Percentiles rank a stretch among this genome's conserved stretches.
Conservation (phyloP, 2,329 filamentous ascomycete species). For the Colletotrichum trifolii region DNA sequence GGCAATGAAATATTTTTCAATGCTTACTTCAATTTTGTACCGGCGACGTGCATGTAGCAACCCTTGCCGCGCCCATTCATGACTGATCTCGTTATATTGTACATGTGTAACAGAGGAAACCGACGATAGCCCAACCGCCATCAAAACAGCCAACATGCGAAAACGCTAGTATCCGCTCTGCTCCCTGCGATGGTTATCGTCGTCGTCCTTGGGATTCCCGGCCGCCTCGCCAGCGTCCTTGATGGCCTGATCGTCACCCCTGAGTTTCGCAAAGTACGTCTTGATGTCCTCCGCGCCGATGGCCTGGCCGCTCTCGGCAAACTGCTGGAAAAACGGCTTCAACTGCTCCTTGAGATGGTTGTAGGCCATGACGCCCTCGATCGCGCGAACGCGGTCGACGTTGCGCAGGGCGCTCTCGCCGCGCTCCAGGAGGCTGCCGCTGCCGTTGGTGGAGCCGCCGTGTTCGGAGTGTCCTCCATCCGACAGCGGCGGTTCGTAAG, state of each 20-base stretch:
- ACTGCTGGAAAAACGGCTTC: conserved; percentile 93
- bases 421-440: conserved; percentile 86
- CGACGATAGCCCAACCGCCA: no score
- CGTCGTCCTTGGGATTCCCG: conserved; percentile 47
- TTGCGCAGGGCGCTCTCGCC: conserved; percentile 93
- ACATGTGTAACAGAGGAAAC: background rate
- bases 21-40: no score
- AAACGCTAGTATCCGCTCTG: conserved; percentile 62
- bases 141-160: no score
- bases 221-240: conserved; percentile 69
- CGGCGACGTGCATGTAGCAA: no score
- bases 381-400: conserved; percentile 91
- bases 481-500: conserved; percentile 91
- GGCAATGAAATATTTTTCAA: no score
- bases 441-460: conserved; percentile 71
- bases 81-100: background rate
- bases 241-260: conserved; percentile 85
- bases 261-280: conserved; percentile 91
- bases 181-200: conserved; percentile 56
- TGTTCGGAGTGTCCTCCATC: conserved; percentile 67
- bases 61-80: no score
- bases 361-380: conserved; percentile 98
- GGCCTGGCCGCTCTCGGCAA: conserved; percentile 88
- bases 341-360: conserved; percentile 96
- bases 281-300: conserved; percentile 98